These are phyloP conservation scores for Neonectria ditissima DNA, from an alignment of 2,329 filamentous ascomycete genomes.

Conservation along the genomic window DNA sequence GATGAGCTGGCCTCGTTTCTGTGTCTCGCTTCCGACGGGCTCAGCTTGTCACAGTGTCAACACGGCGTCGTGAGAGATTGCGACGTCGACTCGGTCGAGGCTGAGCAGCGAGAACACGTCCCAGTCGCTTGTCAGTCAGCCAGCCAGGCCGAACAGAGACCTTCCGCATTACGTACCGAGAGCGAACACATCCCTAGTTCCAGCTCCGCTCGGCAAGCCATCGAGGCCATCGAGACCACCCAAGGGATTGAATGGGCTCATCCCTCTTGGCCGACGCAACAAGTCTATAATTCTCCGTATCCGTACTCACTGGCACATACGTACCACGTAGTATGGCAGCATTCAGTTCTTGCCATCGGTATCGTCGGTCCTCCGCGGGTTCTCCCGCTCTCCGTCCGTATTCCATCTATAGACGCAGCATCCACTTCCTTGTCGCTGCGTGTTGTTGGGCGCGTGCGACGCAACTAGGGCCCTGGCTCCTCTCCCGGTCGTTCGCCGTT, in stretches of 20 bases:
- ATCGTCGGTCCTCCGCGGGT: neutral
- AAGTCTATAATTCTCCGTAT: neutral
- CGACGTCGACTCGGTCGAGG: constrained; percentile 26
- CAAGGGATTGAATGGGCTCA: constrained; percentile 2
- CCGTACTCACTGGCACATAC: neutral
- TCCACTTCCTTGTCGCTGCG: constrained; percentile 24
- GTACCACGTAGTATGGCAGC: neutral
- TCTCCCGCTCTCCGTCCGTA: constrained; percentile 1
- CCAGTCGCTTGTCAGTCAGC: neutral
- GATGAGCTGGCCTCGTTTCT: constrained; percentile 29
- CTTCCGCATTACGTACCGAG: constrained; percentile 36
- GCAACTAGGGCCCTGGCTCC: constrained; percentile 17
- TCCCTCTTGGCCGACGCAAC: constrained; percentile 6
- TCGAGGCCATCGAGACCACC: too few species aligned
- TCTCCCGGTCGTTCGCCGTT: constrained; percentile 19
- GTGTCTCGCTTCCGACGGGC: constrained; percentile 20
- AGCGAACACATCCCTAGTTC: constrained; percentile 4
- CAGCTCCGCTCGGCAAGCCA: constrained; percentile 9
- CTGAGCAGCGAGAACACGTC: constrained; percentile 28
- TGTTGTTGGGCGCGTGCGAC: constrained; percentile 13
- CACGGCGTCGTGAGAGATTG: constrained; percentile 31
- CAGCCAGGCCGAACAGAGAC: constrained; percentile 20
- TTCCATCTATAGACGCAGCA: constrained; percentile 11
- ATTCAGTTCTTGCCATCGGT: neutral
- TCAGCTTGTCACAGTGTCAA: constrained; percentile 27